Conservation (phyloP, 2,329 filamentous ascomycete species). For the Botrytis porri region DNA sequence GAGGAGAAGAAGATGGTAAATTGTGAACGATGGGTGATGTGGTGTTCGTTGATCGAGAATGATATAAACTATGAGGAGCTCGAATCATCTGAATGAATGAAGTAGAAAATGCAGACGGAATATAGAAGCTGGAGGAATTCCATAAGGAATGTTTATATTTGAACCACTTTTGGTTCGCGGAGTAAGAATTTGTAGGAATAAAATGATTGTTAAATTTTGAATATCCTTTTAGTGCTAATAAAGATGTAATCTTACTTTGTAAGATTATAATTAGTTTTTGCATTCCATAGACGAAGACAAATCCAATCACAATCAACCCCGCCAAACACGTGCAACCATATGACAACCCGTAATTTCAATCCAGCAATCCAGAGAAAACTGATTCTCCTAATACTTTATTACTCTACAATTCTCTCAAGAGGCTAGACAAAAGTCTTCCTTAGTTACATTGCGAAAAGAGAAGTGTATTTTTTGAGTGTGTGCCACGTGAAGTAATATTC, state of each 20-base stretch:
- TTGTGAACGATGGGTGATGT: background rate
- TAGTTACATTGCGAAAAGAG: background rate
- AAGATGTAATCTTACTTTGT: background rate
- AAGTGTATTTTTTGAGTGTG: background rate
- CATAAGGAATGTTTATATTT: background rate
- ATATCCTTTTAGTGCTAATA: too few species aligned
- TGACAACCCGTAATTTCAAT: background rate
- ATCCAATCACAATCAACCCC: background rate
- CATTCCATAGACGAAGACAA: background rate
- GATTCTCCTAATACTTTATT: background rate
- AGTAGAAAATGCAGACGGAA: background rate
- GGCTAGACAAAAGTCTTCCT: background rate
- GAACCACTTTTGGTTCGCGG: background rate
- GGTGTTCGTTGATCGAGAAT: background rate
- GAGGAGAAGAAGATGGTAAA: slow-evolving; percentile 1
- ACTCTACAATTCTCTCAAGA: background rate
- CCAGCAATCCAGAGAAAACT: background rate
- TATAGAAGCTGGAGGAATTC: fast-evolving
- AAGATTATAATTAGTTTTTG: background rate
- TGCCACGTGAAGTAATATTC: background rate
- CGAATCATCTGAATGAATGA: background rate
- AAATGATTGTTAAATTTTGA: background rate
- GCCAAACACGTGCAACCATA: background rate
- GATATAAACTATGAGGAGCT: background rate
- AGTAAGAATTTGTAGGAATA: background rate